phyloP scores from a whole-genome alignment of 805 yeast species.

The Teunomyces funiuensis region DNA sequence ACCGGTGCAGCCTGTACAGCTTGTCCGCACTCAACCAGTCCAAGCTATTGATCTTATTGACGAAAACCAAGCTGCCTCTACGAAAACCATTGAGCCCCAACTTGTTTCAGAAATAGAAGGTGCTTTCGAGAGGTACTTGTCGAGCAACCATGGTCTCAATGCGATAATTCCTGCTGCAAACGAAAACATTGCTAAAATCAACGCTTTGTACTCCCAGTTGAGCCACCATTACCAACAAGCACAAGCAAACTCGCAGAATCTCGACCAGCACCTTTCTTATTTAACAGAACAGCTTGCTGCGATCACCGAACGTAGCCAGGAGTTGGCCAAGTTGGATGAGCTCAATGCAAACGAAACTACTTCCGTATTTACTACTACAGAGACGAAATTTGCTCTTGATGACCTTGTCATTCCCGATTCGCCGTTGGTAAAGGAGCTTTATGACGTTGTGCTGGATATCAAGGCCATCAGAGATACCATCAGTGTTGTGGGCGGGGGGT shows the following conservation, averaged over 20 bases:
- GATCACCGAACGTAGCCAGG: conserved; percentile 24
- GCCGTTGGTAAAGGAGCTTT: conserved; percentile 50
- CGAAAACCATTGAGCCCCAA: not conserved
- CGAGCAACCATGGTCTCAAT: conserved; percentile 1
- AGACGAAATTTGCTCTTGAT: conserved; percentile 24
- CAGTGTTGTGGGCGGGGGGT: conserved; percentile 55
- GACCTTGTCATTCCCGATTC: conserved; percentile 41
- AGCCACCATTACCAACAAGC: conserved; percentile 38
- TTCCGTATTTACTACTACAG: conserved; percentile 15
- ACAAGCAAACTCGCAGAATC: conserved; percentile 30
- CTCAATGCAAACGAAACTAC: conserved; percentile 21
- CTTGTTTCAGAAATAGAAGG: not conserved
- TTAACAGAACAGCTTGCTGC: conserved; percentile 24
- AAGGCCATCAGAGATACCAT: conserved; percentile 70
- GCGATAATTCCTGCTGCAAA: conserved; percentile 8
- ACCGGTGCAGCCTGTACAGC: not conserved
- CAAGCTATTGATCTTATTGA: conserved; percentile 1
- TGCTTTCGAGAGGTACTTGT: not conserved
- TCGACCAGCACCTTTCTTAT: conserved; percentile 31
- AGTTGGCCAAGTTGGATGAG: conserved; percentile 24
- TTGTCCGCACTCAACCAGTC: too few relatives aligned
- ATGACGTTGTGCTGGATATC: conserved; percentile 63
- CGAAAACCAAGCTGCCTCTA: not conserved
- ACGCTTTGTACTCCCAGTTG: conserved; percentile 32
- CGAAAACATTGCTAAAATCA: conserved; percentile 18